These are phyloP conservation scores for Pseudevernia furfuracea DNA, from an alignment of 495 filamentous ascomycete species.

Conservation along the genomic window DNA sequence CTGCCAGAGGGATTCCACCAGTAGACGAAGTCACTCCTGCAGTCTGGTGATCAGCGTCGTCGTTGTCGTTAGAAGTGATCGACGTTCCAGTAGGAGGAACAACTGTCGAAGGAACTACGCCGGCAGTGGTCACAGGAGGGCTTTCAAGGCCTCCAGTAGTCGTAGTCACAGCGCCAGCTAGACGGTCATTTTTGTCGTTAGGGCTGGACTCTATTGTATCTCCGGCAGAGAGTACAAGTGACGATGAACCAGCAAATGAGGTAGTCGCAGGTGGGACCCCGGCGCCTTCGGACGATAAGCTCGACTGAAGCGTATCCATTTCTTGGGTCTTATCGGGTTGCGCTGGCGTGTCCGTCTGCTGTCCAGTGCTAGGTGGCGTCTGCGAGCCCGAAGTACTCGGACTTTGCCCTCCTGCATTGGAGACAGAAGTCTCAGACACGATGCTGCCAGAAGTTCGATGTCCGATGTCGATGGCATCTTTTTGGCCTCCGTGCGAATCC, in stretches of 20 bases:
- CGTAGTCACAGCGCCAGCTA: background rate
- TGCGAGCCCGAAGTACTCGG: background rate
- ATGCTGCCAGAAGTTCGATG: background rate
- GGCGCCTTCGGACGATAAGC: background rate
- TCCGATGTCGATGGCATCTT: background rate
- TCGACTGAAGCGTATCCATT: background rate
- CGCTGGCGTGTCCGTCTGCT: slow-evolving; percentile 1
- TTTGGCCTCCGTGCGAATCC: background rate
- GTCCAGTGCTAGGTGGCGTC: background rate
- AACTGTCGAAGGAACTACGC: background rate
- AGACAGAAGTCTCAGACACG: background rate
- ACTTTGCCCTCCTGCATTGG: background rate
- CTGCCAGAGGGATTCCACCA: background rate
- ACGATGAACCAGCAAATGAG: background rate
- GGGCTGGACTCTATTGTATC: background rate
- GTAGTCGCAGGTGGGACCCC: background rate
- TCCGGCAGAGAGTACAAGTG: background rate
- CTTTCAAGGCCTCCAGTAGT: background rate
- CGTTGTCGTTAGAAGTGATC: background rate
- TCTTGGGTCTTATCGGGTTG: background rate
- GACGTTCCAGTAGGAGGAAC: background rate
- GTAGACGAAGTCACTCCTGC: background rate
- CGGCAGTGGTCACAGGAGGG: background rate
- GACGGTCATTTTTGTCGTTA: background rate
- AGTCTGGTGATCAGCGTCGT: background rate